Percentiles rank a stretch among this genome's conserved stretches.
Conservation (phyloP, 2,329 filamentous ascomycete genomes). For the Juglanconis juglandina region DNA sequence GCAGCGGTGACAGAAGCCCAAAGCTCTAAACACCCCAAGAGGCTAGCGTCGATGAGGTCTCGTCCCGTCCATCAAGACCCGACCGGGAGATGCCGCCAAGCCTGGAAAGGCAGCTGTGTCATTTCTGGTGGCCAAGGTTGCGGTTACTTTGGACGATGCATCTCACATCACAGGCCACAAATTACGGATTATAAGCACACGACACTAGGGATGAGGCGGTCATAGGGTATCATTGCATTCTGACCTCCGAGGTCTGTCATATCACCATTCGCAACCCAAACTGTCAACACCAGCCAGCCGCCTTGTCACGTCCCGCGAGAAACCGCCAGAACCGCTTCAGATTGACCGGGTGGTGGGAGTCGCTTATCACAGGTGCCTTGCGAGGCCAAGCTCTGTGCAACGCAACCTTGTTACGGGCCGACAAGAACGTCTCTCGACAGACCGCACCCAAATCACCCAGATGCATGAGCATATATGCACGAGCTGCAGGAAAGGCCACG, state of each 20-base stretch:
- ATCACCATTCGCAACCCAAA: slow-evolving; percentile 4
- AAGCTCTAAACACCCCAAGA: not conserved
- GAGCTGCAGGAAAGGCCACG: not conserved
- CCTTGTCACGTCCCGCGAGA: not conserved
- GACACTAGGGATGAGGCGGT: slow-evolving; percentile 5
- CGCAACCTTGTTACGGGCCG: not conserved
- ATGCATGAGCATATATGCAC: not conserved
- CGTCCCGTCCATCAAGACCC: no score
- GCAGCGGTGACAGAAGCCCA: slow-evolving; percentile 4
- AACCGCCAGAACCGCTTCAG: not conserved
- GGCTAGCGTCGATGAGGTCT: slow-evolving; percentile 1
- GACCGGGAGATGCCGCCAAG: not conserved
- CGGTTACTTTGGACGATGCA: slow-evolving; percentile 8
- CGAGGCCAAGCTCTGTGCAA: not conserved
- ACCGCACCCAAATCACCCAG: not conserved
- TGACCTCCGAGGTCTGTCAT: slow-evolving; percentile 12
- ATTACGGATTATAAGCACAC: not conserved
- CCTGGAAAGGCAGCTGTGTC: slow-evolving; percentile 7
- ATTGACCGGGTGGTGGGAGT: not conserved
- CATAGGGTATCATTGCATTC: slow-evolving; percentile 12
- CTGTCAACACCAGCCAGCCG: slow-evolving; percentile 7
- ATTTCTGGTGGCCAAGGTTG: slow-evolving; percentile 3
- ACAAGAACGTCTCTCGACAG: not conserved
- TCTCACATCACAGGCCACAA: slow-evolving; percentile 12
- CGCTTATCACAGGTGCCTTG: not conserved